Conservation (phyloP, 106 monocot genomes). For the Dendrobium chrysotoxum region DNA sequence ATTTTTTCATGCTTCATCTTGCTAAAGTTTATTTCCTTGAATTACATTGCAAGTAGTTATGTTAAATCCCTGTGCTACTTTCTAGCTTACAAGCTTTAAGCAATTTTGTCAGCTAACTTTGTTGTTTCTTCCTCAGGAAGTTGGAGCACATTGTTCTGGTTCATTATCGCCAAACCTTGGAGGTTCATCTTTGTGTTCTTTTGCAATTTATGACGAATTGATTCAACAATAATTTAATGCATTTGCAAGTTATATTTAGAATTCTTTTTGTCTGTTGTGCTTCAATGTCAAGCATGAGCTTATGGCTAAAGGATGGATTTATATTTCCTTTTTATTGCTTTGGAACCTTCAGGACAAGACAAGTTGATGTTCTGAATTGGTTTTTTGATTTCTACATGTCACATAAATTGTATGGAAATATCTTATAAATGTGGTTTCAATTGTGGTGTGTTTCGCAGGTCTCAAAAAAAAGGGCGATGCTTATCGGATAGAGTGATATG, state of each 20-base stretch:
- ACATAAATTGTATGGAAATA: background rate
- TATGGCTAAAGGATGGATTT: background rate
- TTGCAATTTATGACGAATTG: background rate
- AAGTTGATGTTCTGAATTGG: background rate
- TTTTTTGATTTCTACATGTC: background rate
- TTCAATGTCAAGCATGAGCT: background rate
- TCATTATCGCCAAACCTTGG: conserved; percentile 70
- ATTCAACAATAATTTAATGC: background rate
- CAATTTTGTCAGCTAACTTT: background rate
- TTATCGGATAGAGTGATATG: background rate
- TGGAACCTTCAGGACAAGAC: background rate
- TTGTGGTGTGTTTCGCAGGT: background rate
- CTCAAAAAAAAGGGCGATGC: background rate
- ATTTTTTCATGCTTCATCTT: background rate
- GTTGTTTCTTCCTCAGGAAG: conserved; percentile 42
- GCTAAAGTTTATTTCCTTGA: background rate
- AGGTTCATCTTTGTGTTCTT: conserved; percentile 23
- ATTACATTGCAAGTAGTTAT: background rate
- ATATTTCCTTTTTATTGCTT: background rate
- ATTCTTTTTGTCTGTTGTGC: background rate
- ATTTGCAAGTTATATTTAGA: background rate
- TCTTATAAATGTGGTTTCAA: background rate
- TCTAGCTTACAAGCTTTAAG: background rate
- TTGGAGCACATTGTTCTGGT: conserved; percentile 93
- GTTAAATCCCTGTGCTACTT: background rate